phyloP scores from a whole-genome alignment of 176 grass and related monocot genomes.

The Musa acuminata region DNA sequence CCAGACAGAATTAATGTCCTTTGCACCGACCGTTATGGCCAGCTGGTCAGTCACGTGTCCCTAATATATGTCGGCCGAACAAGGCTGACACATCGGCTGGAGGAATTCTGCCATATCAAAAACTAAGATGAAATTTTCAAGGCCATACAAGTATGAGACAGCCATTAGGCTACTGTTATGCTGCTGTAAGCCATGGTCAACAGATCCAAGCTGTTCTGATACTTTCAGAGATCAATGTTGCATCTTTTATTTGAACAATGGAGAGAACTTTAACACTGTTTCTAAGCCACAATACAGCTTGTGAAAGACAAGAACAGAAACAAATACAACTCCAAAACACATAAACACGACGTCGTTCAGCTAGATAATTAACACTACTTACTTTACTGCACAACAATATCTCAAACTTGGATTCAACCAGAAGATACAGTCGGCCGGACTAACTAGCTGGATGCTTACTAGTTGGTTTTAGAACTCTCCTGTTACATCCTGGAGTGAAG shows the following conservation, averaged over 20 bases:
- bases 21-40: too few relatives aligned
- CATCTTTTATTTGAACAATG: background rate
- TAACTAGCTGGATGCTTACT: background rate
- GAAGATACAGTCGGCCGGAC: background rate
- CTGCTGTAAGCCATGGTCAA: too few relatives aligned
- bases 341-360: background rate
- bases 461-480: background rate
- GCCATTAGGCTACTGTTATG: too few relatives aligned
- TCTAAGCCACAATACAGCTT: background rate
- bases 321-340: background rate
- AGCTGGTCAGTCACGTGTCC: too few relatives aligned
- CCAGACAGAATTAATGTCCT: too few relatives aligned
- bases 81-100: too few relatives aligned
- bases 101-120: too few relatives aligned
- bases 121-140: too few relatives aligned
- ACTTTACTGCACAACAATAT: background rate
- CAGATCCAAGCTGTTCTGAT: too few relatives aligned
- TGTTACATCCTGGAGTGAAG: background rate
- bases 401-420: background rate
- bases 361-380: background rate
- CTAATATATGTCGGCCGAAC: too few relatives aligned
- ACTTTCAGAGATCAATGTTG: background rate
- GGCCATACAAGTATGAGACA: too few relatives aligned
- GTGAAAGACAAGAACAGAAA: background rate
- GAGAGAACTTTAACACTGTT: background rate